Evolutionary conservation across 1,139 yeast genomes (phyloP), one percentile per base, ranked within the genome.

Genomic region (Candida mesenterica): DNA sequence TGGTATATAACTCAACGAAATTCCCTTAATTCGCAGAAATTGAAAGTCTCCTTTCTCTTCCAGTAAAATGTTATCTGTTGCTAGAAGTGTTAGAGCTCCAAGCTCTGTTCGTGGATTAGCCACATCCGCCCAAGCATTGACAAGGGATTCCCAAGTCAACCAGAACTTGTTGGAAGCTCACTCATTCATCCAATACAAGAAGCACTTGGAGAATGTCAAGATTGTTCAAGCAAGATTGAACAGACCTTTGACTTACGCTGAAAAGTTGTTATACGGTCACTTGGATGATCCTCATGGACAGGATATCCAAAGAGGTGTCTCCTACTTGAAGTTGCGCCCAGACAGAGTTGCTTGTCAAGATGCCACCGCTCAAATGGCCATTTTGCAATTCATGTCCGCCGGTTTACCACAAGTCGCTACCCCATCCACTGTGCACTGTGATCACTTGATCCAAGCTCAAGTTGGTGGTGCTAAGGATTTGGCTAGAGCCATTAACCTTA

Each of bases 321-420:
- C 96, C 28, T 92, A 92, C 75, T 78, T 92, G 71, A 90, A 92
- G 72, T 82, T 92, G 65, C 86, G 97, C 74, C 98, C 98, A 42
- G 98, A 92, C 69, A 87, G 98, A 74, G 97, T 92, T 55, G 97
- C 98, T 43, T 90, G 97, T 79, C 98, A 92, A 76, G 98, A 92
- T 77, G 98, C 98, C 53, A 90, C 97, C 47, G 98, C 98, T 52
- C 98, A 92, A 75, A 92, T 92, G 98, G 97, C 97, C 50, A 87
- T 92, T 57, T 76, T 92, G 62, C 98, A 92, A 76, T 90, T 90
- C 70, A 90, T 90, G 97, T 84, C 96, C 51, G 96, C 96, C 50
- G 95, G 95, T 59, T 72, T 92, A 76, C 95, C 95, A 47, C 77
- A 78, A 55, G 97, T 89, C 41, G 96, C 96, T 46, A 89, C 95